Evolutionary conservation across 2,329 filamentous ascomycete species (phyloP), one percentile per base, ranked within the genome.

Genomic region (Aureobasidium lini): DNA sequence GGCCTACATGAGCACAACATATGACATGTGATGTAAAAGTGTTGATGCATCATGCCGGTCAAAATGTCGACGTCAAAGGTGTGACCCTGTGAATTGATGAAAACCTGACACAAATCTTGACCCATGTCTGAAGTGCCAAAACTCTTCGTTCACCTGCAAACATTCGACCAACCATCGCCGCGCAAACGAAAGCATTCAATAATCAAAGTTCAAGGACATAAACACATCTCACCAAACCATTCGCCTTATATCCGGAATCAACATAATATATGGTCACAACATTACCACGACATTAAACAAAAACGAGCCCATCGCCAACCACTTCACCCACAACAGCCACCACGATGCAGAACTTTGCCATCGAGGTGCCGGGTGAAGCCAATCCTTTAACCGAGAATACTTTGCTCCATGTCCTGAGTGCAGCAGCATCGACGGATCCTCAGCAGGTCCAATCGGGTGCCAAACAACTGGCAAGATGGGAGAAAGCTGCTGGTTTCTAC

Each of bases 341-440:
- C 31, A 57, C 54, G 54, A 57, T 48, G 43, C 42, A 47, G 40
- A 67, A 65, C 44, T 70, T 70, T 59, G 57, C 67, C 31, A 70
- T 95, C 69, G 90, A 95, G 76, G 85, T 90, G 61, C 82, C 89
- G 6, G 91, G 88, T 64, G 90, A 94, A 76, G 87, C 90, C 46
- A 90, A 77, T 61, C 79, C 79, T 8, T 73, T 81, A 28, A 79
- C 75, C 7, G 76, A 79, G 59, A 68, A 70, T 49, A 73, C 73
- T 16, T 72, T 82, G 2, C 73, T 77, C 54, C 76, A 79, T 61
- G 75, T 75, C n/a, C 70, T 82, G 39, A 72, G 71, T 39, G 76
- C 77, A 8, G 79, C 78, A 3, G 71, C 74, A 8, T 81, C 78
- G 2, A 72, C 70, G 16, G 71, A 79, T 62, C 73, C 74, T 6